Base-by-base conservation (phyloP, 2,329 filamentous ascomycete species). In the Colletotrichum lini region DNA sequence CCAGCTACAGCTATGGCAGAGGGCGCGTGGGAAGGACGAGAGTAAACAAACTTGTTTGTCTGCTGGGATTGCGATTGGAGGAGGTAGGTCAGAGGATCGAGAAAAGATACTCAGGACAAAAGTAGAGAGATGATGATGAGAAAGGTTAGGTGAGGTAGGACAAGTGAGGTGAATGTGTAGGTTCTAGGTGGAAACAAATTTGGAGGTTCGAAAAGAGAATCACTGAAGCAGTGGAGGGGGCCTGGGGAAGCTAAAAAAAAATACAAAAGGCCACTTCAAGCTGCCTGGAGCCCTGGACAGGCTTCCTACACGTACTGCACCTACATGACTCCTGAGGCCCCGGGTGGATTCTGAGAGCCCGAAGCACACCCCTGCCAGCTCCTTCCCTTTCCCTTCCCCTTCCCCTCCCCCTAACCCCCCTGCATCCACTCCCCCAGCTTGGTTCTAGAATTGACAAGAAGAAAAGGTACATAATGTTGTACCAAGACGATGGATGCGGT, bases 401-500 rank as follows among this genome's bases (percentile, higher is more conserved):
- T 8, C 35, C 35, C 35, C 30, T 35, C 7, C 30, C 30, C 63
- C 64, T 58, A 45, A 53, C 10, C 42, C 65, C 65, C 65, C 54
- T 65, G 59, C 50, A 47, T 65, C 56, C 59, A 65, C 60, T 50
- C 57, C 47, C 21, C 54, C 60, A 38, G 45, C 61, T 13, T 44
- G 70, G 42, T 72, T 73, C 72, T 73, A 72, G 72, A 72, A 73
- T 56, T 72, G 35, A 26, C 50, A 57, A 67, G 72, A 73, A 73
- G 64, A 59, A 72, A 72, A 72, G 65, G 40, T 70, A 72, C 69
- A 64, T 70, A 38, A n/a, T 16, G 21, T 45, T 30, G 70, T 72
- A 69, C 60, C n/a, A 26, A 23, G 21, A 13, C 23, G 16, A 30
- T 50, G 18, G 16, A 30, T 50, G 12, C 13, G 45, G 44, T 12